Evolutionary conservation across 768 basidiomycete species (phyloP).

Genomic region (Zangia roseola): DNA sequence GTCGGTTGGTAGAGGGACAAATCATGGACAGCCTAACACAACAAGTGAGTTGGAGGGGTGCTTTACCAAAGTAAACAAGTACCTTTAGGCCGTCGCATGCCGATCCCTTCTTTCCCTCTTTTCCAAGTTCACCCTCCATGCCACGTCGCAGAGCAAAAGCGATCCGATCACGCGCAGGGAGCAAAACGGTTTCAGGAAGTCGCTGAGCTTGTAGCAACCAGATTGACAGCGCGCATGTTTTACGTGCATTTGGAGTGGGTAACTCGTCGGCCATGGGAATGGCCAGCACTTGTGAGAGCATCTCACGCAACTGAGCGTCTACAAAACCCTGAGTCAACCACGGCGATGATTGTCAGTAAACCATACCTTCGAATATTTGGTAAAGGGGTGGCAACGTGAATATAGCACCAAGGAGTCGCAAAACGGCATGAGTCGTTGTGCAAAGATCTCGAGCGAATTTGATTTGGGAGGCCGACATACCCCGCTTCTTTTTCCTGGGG

Average conservation of each 20-base stretch:
- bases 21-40: slow-evolving; percentile 68
- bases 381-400: slow-evolving; percentile 61
- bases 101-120: slow-evolving; percentile 87
- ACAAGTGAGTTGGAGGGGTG: slow-evolving; percentile 10
- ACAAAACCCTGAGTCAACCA: slow-evolving; percentile 7
- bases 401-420: slow-evolving; percentile 60
- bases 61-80: slow-evolving; percentile 16
- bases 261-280: slow-evolving; percentile 69
- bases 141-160: slow-evolving; percentile 71
- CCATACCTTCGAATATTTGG: slow-evolving; percentile 60
- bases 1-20: slow-evolving; percentile 60
- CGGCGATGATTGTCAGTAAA: slow-evolving; percentile 4
- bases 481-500: slow-evolving; percentile 54
- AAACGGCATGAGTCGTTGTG: slow-evolving; percentile 66
- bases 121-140: slow-evolving; percentile 80
- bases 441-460: slow-evolving; percentile 80
- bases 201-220: slow-evolving; percentile 73
- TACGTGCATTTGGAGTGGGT: slow-evolving; percentile 83
- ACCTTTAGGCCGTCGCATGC: slow-evolving; percentile 78
- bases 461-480: slow-evolving; percentile 75
- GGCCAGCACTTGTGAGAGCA: slow-evolving; percentile 63
- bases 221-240: slow-evolving; percentile 77
- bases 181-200: slow-evolving; percentile 58
- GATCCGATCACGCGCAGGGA: slow-evolving; percentile 64
- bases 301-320: slow-evolving; percentile 59